Base-by-base conservation (phyloP, 805 yeast genomes). In the Metschnikowia baotianmanensis region DNA sequence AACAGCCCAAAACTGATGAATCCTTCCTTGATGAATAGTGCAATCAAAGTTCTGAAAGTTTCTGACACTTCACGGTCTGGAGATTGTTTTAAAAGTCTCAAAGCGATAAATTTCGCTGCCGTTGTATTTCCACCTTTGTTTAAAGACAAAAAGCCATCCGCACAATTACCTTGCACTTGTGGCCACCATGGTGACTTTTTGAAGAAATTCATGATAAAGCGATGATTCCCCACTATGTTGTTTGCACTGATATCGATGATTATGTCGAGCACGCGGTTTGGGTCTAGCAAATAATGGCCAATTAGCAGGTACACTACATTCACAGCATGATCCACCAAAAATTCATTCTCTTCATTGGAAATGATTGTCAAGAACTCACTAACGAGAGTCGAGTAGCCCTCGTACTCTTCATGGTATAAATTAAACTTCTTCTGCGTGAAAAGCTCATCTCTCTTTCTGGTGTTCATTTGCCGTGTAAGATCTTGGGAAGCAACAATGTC, bases 201-300 rank as follows among this genome's bases (percentile, higher is more conserved):
- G 36, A 86, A 62, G 18, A 86, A 62, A 1, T 59, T 54, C 0
- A 86, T 27, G 19, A 78, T 63, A 41, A 82, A 76, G 5, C 61
- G 53, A 44, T 72, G 68, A 32, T 77, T 66, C 3, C 65, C 56
- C 1, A 71, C 67, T 5, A 82, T 44, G 35, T 69, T 66, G 38
- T 66, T 63, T 2, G 76, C 53, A 35, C 75, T 73, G 2, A 85
- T 53, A 34, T 78, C 79, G 24, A 89, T 52, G 7, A 86, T 46
- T 0, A 86, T 42, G 49, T 86, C 86, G 36, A 89, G 68, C 19
- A 80, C 77, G 43, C 90, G 71, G 37, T 76, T 74, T 1, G 91
- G 82, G 53, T 90, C 96, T 36, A 89, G 68, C 38, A 75, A 74
- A 57, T 78, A 88, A 56, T 83, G 87, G 1, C 93, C 96, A 39